A percentile compares a stretch with the other conserved stretches of the same genome.
Conservation (phyloP, 192 early-diverging fungal genomes). For the Diversispora eburnea region DNA sequence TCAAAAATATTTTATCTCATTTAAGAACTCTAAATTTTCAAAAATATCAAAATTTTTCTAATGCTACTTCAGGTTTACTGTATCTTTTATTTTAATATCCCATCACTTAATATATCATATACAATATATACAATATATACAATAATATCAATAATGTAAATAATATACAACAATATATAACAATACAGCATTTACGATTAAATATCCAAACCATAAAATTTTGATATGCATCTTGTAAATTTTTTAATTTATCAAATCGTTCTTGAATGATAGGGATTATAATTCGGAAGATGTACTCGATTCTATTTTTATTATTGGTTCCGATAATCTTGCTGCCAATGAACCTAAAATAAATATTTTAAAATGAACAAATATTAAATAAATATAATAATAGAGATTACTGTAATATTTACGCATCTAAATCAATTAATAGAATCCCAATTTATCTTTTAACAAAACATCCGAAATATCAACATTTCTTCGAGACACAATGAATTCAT, state of each 20-base stretch:
- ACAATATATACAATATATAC: too few relatives aligned
- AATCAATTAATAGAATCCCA: conserved; percentile 79
- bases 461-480: conserved; percentile 46
- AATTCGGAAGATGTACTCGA: conserved; percentile 71
- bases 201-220: conserved; percentile 59
- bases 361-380: too few relatives aligned
- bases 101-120: too few relatives aligned
- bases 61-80: too few relatives aligned
- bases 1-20: too few relatives aligned
- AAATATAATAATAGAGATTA: neutral
- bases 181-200: conserved; percentile 37
- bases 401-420: conserved; percentile 53
- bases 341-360: conserved; percentile 51
- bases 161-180: neutral
- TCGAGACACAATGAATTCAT: conserved; percentile 54
- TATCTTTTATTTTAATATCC: too few relatives aligned
- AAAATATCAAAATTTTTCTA: too few relatives aligned
- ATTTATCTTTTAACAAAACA: conserved; percentile 50
- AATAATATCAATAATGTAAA: neutral
- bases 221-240: conserved; percentile 64
- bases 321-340: conserved; percentile 69
- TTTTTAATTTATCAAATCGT: conserved; percentile 52
- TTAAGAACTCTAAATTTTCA: too few relatives aligned
- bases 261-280: conserved; percentile 63
- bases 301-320: conserved; percentile 48